Conservation (phyloP, 768 basidiomycete genomes). For the Tylopilus vinaceipallidus region DNA sequence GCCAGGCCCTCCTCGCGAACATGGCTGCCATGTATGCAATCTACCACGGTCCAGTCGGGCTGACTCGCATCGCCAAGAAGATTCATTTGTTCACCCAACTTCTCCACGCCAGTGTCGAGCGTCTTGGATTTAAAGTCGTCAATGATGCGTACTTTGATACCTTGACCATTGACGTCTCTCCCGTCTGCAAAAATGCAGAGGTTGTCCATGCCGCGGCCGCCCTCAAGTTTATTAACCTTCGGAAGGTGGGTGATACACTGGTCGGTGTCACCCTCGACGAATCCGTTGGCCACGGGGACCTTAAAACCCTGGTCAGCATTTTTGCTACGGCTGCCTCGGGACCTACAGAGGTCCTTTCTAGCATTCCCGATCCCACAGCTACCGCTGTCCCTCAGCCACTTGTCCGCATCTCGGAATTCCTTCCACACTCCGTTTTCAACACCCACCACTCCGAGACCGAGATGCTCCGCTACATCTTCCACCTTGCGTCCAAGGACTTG, state of each 20-base stretch:
- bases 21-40: constrained; percentile 99
- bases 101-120: constrained; percentile 63
- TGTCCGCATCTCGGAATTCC: constrained; percentile 63
- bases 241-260: constrained; percentile 65
- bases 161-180: constrained; percentile 71
- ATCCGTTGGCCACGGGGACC: constrained; percentile 72
- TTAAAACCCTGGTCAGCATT: constrained; percentile 75
- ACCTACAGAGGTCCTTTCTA: constrained; percentile 43
- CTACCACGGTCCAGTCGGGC: constrained; percentile 89
- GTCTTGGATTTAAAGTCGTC: constrained; percentile 68
- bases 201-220: constrained; percentile 68
- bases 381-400: constrained; percentile 52
- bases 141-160: constrained; percentile 91
- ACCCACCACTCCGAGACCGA: constrained; percentile 97
- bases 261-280: constrained; percentile 95
- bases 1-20: constrained; percentile 95
- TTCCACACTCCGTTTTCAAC: constrained; percentile 92
- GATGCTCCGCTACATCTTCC: constrained; percentile 95
- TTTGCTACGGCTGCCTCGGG: constrained; percentile 68
- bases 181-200: constrained; percentile 51
- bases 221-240: constrained; percentile 76
- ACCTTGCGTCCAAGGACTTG: constrained; percentile 92
- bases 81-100: constrained; percentile 87
- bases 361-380: constrained; percentile 42
- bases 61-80: constrained; percentile 81